Conservation (phyloP, 345 rosid species). For the Eucalyptus curtisii region DNA sequence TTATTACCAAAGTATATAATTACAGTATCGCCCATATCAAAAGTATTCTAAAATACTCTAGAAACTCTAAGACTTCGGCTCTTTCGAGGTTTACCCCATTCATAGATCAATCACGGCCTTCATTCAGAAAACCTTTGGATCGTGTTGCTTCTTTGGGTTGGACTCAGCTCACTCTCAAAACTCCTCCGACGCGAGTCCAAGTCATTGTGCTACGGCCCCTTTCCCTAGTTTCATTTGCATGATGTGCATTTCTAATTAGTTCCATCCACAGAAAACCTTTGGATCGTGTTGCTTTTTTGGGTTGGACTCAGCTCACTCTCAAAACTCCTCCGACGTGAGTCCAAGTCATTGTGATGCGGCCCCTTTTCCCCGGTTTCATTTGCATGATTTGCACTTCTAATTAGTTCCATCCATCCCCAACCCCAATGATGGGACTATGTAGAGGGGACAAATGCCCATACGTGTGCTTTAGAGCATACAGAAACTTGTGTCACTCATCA, state of each 20-base stretch:
- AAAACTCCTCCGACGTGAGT: not conserved
- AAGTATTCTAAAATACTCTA: too few species aligned
- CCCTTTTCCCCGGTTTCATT: not conserved
- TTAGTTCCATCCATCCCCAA: not conserved
- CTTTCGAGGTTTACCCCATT: too few species aligned
- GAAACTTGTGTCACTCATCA: not conserved
- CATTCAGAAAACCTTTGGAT: too few species aligned
- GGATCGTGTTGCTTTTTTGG: too few species aligned
- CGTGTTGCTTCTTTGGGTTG: too few species aligned
- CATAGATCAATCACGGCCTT: too few species aligned
- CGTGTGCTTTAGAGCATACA: not conserved
- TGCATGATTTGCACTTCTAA: not conserved
- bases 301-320: not conserved
- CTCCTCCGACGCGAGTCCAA: not conserved
- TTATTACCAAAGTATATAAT: too few species aligned
- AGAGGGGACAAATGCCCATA: not conserved
- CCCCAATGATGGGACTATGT: not conserved
- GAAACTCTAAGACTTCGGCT: too few species aligned
- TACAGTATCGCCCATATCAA: accelerated
- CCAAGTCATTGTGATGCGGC: not conserved
- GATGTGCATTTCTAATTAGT: not conserved
- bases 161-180: not conserved
- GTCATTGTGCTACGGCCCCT: not conserved
- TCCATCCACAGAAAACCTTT: not conserved
- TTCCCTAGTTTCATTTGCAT: not conserved